Evolutionary conservation across 1,284 basidiomycete genomes (phyloP), one percentile per base, ranked within the genome.

Genomic region (Tilletia indica): DNA sequence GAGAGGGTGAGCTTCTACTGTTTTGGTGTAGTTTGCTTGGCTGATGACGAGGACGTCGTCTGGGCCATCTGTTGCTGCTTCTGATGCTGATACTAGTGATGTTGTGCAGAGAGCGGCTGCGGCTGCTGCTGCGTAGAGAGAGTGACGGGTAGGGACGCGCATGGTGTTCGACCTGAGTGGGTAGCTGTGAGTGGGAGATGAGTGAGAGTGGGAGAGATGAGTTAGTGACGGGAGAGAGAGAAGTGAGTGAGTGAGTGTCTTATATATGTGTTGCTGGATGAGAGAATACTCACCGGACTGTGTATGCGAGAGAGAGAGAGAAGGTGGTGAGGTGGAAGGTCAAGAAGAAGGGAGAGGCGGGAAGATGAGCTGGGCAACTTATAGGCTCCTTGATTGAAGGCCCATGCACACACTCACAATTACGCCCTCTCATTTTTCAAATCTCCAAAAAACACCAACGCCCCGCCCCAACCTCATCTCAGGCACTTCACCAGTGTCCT

Each of bases 41-140:
- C 93, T 91, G 77, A 93, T 90, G 70, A 98, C 96, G 58, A 99
- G 87, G 66, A 88, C 89, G 86, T 89, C 91, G 69, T 97, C 94
- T 69, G 89, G 88, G 83, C 92, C 93, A 75, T 92, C 89, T 86
- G 98, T 38, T 16, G 31, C 34, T 19, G 61, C 34, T 34, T 38
- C 36, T 11, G 51, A 11, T 54, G 51, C 51, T 11, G 8, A 8
- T 34, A 64, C 61, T 5, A 42, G 8, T 34, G 61, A 14, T 6
- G 61, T 34, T 14, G 39, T 6, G 61, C 61, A 64, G 61, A 64
- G 61, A 6, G 61, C 61, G 34, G 61, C 61, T n/a, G 38, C 61
- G 36, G 61, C 61, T 34, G 61, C 61, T 5, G 34, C 61, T 9
- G 61, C 61, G 16, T 38, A 64, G 36, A 36, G 31, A 4, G 61